Percentiles rank a stretch among this genome's conserved stretches.
Conservation (phyloP, 768 basidiomycete species). For the Plicaturopsis crispa region DNA sequence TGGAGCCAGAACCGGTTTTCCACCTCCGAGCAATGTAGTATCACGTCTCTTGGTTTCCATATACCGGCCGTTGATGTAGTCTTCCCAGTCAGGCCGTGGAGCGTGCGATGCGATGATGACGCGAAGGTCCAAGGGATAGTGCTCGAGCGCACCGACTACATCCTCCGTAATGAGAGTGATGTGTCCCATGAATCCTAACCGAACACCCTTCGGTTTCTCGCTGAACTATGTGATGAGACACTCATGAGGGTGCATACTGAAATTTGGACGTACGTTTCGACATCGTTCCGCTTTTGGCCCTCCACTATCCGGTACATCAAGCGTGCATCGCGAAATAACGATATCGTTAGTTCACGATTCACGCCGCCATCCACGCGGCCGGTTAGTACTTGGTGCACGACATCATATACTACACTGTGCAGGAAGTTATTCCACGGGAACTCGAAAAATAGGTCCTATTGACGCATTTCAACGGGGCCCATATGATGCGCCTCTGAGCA, state of each 20-base stretch:
- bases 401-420: slow-evolving; percentile 93
- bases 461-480: slow-evolving; percentile 5
- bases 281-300: slow-evolving; percentile 75
- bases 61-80: slow-evolving; percentile 81
- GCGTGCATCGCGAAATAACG: slow-evolving; percentile 80
- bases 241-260: background rate
- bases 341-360: slow-evolving; percentile 77
- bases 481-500: too few relatives aligned
- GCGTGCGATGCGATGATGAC: slow-evolving; percentile 64
- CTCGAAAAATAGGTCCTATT: slow-evolving; percentile 88
- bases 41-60: slow-evolving; percentile 83
- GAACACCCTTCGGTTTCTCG: slow-evolving; percentile 65
- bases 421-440: slow-evolving; percentile 98
- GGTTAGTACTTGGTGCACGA: slow-evolving; percentile 91
- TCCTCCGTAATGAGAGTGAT: slow-evolving; percentile 93
- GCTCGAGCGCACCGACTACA: slow-evolving; percentile 81
- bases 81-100: slow-evolving; percentile 67
- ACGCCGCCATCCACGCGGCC: slow-evolving; percentile 76
- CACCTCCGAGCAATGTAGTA: slow-evolving; percentile 74
- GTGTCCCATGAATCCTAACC: slow-evolving; percentile 96
- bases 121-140: slow-evolving; percentile 77
- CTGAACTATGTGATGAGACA: slow-evolving; percentile 23
- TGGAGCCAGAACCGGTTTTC: slow-evolving; percentile 56
- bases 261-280: slow-evolving; percentile 48
- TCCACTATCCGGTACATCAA: slow-evolving; percentile 84